Percentiles rank a stretch among this genome's conserved stretches.
Conservation (phyloP, 1,139 yeast genomes). For the Debaryomycetaceae sp. region DNA sequence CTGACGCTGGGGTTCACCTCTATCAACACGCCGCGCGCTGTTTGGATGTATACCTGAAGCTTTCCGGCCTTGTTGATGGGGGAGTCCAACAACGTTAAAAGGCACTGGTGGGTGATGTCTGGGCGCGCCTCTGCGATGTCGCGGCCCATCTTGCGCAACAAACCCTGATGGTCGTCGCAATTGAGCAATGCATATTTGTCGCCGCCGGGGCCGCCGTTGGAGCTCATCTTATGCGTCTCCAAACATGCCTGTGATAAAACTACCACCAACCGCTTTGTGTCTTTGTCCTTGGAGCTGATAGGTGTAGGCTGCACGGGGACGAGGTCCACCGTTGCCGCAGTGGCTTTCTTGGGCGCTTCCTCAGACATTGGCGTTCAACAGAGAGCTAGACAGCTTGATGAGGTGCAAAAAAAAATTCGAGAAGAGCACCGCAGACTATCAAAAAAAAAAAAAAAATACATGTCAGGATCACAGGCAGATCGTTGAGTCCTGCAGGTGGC, state of each 20-base stretch:
- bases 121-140: constrained; percentile 98
- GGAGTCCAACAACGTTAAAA: constrained; percentile 85
- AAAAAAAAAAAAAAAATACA: not conserved
- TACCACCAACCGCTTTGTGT: constrained; percentile 79
- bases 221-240: constrained; percentile 84
- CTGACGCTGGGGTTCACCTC: constrained; percentile 96
- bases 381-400: constrained; percentile 8
- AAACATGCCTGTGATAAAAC: constrained; percentile 93
- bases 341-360: constrained; percentile 31
- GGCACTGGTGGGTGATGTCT: constrained; percentile 94
- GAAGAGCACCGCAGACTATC: not conserved
- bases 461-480: not conserved
- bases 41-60: constrained; percentile 92
- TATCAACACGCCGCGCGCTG: constrained; percentile 89
- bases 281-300: constrained; percentile 78
- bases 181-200: constrained; percentile 89
- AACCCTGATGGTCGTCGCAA: constrained; percentile 98
- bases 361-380: constrained; percentile 21
- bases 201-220: constrained; percentile 73
- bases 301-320: constrained; percentile 83
- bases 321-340: constrained; percentile 68
- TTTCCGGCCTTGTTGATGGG: constrained; percentile 97
- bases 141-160: constrained; percentile 90
- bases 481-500: not conserved
- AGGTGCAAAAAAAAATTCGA: not conserved